Base-by-base conservation (phyloP, 2,329 filamentous ascomycete genomes). In the Fusarium sp. region DNA sequence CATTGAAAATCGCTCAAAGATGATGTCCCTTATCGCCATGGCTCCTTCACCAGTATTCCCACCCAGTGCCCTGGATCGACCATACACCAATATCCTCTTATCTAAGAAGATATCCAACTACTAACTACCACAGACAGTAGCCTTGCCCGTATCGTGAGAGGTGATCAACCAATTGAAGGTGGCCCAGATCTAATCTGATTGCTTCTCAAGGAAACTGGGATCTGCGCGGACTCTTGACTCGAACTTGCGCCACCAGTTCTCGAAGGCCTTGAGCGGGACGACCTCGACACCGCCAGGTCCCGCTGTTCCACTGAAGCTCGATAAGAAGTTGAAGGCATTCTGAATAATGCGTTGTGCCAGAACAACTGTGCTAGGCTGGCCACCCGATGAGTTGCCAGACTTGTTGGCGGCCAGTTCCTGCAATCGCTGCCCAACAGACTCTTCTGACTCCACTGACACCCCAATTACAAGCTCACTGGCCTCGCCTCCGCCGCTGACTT, bases 171-270 rank as follows among this genome's bases (percentile, higher is more conserved):
- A 22, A 26, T 18, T 15, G 18, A 7, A 24, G 13, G 7, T n/a
- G 7, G 26, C 10, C 8, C 18, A 40, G 20, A 31, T 63, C 63
- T 20, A 74, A 49, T 72, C 58, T 76, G 70, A 68, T 46, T 81
- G 79, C 74, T 91, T 88, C 81, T 98, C 95, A 72, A 99, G 83
- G 78, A 99, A 99, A 8, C 89, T 88, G 0, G 96, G 95, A 81
- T 99, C 96, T 69, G 88, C 86, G 74, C 95, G 91, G 39, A 99
- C 87, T 76, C 90, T 91, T 65, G 89, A 88, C 83, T 99, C 95
- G 81, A 99, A 99, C 81, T 98, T 98, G 64, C 86, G 87, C 96
- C 97, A 99, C 96, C 97, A 99, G 61, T 97, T 94, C 81, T 97
- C 92, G 78, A 99, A 99, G 7, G 92, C 93, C 81, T 93, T 96